Conservation (phyloP, 257 asterid species). For the Vinca minor region DNA sequence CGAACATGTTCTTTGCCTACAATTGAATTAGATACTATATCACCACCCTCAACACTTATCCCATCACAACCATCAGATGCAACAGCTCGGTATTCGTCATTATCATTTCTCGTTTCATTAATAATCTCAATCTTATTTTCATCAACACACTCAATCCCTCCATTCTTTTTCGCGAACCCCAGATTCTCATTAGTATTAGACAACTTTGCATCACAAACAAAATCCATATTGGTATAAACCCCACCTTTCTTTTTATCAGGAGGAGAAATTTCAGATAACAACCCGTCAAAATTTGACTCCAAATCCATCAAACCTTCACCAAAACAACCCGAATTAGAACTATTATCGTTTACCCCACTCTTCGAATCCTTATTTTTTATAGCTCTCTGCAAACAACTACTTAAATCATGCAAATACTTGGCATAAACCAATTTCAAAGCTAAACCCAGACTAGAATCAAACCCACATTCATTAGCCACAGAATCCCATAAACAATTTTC, state of each 20-base stretch:
- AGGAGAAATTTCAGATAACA: too few species aligned
- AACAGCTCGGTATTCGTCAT: neutral
- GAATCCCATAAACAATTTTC: slow-evolving; percentile 27
- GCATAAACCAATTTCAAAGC: slow-evolving; percentile 50
- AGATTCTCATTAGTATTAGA: slow-evolving; percentile 17
- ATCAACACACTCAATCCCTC: too few species aligned
- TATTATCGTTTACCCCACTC: neutral
- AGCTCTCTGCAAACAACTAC: slow-evolving; percentile 34
- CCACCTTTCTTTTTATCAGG: too few species aligned
- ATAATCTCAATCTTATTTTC: too few species aligned
- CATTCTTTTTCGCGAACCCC: slow-evolving; percentile 16
- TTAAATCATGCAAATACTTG: slow-evolving; percentile 37
- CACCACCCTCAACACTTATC: slow-evolving; percentile 14
- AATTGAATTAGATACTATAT: neutral
- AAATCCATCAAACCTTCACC: too few species aligned
- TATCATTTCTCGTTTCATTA: too few species aligned
- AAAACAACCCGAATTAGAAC: slow-evolving; percentile 12
- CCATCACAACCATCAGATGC: slow-evolving; percentile 14
- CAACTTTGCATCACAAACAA: slow-evolving; percentile 8
- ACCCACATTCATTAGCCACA: slow-evolving; percentile 49
- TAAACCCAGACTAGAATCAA: slow-evolving; percentile 24
- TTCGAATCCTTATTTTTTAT: slow-evolving; percentile 5
- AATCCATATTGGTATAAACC: too few species aligned
- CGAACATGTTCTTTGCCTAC: slow-evolving; percentile 6
- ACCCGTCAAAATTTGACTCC: too few species aligned